Evolutionary conservation across 305 asterid species (phyloP), one percentile per base, ranked within the genome.

Genomic region (Fraxinus sp.): DNA sequence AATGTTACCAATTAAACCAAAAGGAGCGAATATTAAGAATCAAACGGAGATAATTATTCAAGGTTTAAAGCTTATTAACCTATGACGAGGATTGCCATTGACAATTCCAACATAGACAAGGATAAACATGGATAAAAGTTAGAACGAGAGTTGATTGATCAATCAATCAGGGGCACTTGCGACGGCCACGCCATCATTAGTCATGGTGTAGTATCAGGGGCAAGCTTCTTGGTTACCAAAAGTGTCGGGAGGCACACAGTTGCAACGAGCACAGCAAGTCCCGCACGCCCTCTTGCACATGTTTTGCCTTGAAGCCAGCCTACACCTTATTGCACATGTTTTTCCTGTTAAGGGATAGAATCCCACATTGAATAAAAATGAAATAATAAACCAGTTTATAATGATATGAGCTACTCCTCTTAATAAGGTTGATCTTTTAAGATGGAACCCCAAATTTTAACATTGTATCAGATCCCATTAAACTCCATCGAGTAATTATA

Each of bases 221-320:
- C 93, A 90, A 10, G 81, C 74, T 0, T 84, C 77, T 70, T 84
- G 84, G 85, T 86, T 84, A 5, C 93, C 90, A 22, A 89, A 88
- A 18, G 93, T 88, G 32, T 90, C 90, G 0, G 90, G 90, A 22
- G 93, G 91, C 57, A 86, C 91, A 13, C 93, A 90, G 78, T 83
- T 78, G 86, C 93, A 90, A 4, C 90, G 88, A 0, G 76, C 78
- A 68, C 93, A 90, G 74, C 93, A 90, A 22, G 90, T 90, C 41
- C 90, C 90, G 57, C 93, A 90, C 3, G 91, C 93, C 81, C 91
- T 82, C n/a, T 78, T 36, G 86, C 93, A 90, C 26, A 86, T 14
- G 4, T 81, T 82, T 36, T 70, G 91, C 73, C 90, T 81, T 30
- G 90, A 88, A 24, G 90, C 9, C 33, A 86, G 22, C 44, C 39